Conservation (phyloP, 768 basidiomycete genomes). For the Rhodotorula babjevae region DNA sequence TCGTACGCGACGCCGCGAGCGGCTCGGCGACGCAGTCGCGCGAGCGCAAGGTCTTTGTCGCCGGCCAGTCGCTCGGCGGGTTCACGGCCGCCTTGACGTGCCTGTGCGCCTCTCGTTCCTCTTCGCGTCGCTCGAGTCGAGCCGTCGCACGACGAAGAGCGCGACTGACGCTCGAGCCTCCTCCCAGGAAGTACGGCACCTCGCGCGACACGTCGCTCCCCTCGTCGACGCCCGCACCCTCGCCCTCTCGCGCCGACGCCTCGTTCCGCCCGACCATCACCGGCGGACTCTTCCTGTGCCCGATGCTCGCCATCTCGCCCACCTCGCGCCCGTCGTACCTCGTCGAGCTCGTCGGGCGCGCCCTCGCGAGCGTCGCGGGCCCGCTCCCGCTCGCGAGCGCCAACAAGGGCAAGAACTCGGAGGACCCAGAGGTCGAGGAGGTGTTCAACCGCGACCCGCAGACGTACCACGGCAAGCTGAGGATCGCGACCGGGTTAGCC, state of each 20-base stretch:
- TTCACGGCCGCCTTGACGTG: slow-evolving; percentile 33
- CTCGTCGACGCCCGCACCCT: neutral
- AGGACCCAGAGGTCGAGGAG: slow-evolving; percentile 29
- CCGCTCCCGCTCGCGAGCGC: slow-evolving; percentile 35
- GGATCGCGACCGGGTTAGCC: slow-evolving; percentile 37
- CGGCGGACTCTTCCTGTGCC: slow-evolving; percentile 38
- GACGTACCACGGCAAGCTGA: slow-evolving; percentile 36
- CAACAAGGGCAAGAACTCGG: slow-evolving; percentile 41
- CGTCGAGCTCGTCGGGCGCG: slow-evolving; percentile 35
- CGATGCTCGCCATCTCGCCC: slow-evolving; percentile 39
- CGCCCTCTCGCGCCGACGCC: no score
- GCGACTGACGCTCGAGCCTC: neutral
- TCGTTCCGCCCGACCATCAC: slow-evolving; percentile 29
- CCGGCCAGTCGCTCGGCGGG: slow-evolving; percentile 36
- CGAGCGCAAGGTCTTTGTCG: slow-evolving; percentile 41
- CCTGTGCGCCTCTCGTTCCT: slow-evolving; percentile 12
- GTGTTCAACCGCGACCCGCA: slow-evolving; percentile 34
- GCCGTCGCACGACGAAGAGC: no score
- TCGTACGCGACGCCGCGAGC: slow-evolving; percentile 6
- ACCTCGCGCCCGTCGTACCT: slow-evolving; percentile 30
- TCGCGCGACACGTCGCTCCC: slow-evolving; percentile 22
- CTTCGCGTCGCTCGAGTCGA: no score
- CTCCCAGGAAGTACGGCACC: slow-evolving; percentile 28
- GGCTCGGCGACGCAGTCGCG: slow-evolving; percentile 17
- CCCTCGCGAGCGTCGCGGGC: slow-evolving; percentile 32